Conservation (phyloP, 2,329 filamentous ascomycete genomes). For the Apiospora kogelbergensis region DNA sequence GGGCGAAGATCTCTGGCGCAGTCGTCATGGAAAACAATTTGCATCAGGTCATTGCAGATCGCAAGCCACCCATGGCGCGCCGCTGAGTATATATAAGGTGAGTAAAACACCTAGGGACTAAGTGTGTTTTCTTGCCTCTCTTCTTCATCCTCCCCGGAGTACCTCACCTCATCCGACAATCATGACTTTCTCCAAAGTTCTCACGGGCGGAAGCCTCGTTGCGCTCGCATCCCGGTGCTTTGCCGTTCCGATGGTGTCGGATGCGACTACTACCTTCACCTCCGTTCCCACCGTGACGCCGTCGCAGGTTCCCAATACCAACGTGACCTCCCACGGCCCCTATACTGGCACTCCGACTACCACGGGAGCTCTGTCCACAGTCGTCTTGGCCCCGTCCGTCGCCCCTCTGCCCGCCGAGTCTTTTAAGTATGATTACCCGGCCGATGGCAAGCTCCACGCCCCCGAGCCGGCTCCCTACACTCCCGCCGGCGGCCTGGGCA, state of each 20-base stretch:
- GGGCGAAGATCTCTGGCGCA: not conserved
- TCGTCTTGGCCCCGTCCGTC: constrained; percentile 57
- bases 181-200: constrained; percentile 17
- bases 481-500: constrained; percentile 72
- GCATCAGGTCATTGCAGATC: not conserved
- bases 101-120: not conserved
- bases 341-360: constrained; percentile 66
- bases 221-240: constrained; percentile 17
- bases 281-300: constrained; percentile 25
- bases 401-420: constrained; percentile 56
- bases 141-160: constrained; percentile 36
- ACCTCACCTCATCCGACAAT: constrained; percentile 78
- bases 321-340: constrained; percentile 67
- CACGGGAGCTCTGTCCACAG: constrained; percentile 66
- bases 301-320: constrained; percentile 38
- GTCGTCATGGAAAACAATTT: not conserved
- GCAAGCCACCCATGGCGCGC: not conserved
- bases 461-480: constrained; percentile 70
- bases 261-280: constrained; percentile 33
- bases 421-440: constrained; percentile 68
- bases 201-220: constrained; percentile 16
- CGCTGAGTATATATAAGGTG: not conserved
- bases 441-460: constrained; percentile 67
- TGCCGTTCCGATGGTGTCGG: constrained; percentile 36
- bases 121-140: too few relatives aligned